These are phyloP conservation scores for Toxoplasma gondii DNA, from an alignment of 169 alveolate species.

Conservation along the genomic window DNA sequence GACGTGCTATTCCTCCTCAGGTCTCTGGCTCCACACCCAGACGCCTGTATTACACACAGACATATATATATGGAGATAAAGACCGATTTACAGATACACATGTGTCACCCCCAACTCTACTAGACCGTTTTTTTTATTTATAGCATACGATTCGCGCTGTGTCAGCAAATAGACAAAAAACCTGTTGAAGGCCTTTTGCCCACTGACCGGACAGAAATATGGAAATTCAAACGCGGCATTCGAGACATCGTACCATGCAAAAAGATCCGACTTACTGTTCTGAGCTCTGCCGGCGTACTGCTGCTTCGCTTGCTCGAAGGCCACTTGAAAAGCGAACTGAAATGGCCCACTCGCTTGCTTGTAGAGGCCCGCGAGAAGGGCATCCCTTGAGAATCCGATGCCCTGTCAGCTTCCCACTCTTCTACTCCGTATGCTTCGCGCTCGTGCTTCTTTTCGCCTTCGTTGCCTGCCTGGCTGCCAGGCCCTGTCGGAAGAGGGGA, in stretches of 20 bases:
- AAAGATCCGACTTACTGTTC: not conserved
- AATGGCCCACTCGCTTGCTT: not conserved
- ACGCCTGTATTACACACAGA: not conserved
- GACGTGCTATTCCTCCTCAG: no score
- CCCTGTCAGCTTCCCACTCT: not conserved
- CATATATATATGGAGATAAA: not conserved
- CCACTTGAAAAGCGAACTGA: not conserved
- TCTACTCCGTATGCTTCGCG: not conserved
- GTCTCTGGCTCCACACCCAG: not conserved
- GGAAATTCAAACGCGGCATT: no score
- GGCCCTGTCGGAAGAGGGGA: not conserved
- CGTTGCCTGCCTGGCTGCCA: not conserved
- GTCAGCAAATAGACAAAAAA: no score
- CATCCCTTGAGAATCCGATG: not conserved
- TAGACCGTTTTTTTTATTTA: no score
- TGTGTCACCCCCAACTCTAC: no score
- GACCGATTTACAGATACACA: not conserved
- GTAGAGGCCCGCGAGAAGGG: no score
- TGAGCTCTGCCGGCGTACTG: slow-evolving; percentile 1
- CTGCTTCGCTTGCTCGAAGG: slow-evolving; percentile 5
- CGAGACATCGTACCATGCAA: no score
- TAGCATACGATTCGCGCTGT: no score
- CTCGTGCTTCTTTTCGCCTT: not conserved
- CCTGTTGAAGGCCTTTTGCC: no score
- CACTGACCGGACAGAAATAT: no score